Base-by-base conservation (phyloP, 345 rosid genomes). In the Brassica nigra region DNA sequence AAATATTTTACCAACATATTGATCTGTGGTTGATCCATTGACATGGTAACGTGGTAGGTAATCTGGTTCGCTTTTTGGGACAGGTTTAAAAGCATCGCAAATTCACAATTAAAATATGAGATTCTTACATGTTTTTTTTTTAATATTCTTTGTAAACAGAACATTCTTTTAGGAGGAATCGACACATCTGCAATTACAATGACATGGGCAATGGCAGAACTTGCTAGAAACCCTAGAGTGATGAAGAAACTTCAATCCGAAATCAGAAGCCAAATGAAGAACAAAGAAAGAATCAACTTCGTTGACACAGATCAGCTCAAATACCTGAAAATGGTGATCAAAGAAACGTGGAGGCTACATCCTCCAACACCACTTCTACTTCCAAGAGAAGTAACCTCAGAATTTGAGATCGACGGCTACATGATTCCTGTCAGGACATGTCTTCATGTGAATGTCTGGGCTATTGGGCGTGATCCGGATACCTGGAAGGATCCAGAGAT, bases 331-430 rank as follows among this genome's bases (percentile, higher is more conserved):
- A 62, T 62, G 66, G 66, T 62, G 37, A n/a, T 62, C 66, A 62
- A 62, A 29, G 66, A 62, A 30, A 62, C 37, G 30, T 62, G 66
- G 66, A 29, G 66, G 3, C 66, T 62, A 62, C 66, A 62, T 62
- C 66, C 66, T 29, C 37, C 66, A 29, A 8, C 4, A 62, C 66
- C 66, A 29, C 66, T 62, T 29, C 66, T 62, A 3, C 8, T 8
- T 8, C 66, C 66, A 62, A 62, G 66, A 62, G 66, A 62, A 62
- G 37, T 62, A 30, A 11, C 33, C 18, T 62, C 66, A 14, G 18
- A 62, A 6, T 62, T 62, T 62, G 37, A 62, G 20, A 62, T 62
- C 66, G 33, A 14, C 18, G 66, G 66, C 37, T 62, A 62, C 37
- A 62, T 1, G 18, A 62, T 62, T 5, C 66, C 31, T n/a, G 37